phyloP scores from a whole-genome alignment of 768 basidiomycete species.

The Lentinula sp. region DNA sequence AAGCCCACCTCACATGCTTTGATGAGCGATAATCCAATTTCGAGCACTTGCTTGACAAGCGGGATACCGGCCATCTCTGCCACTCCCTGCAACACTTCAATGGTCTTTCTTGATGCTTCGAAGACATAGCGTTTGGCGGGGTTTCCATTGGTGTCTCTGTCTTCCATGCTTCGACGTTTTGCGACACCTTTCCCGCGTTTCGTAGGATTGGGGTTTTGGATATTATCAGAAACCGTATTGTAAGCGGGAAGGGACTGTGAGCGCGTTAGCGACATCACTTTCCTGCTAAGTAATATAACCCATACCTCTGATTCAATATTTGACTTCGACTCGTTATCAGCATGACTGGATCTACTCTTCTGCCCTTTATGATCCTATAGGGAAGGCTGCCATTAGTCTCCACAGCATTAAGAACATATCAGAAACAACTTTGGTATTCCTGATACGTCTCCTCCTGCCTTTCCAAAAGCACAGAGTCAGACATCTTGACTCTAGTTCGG shows the following conservation, averaged over 20 bases:
- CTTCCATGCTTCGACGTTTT: too few species aligned
- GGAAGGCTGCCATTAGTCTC: too few species aligned
- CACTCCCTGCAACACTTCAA: too few species aligned
- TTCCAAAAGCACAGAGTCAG: neutral
- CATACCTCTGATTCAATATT: neutral
- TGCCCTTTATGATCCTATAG: neutral
- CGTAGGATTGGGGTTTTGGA: too few species aligned
- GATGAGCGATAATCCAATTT: neutral
- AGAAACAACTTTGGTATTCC: too few species aligned
- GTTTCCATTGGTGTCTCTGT: too few species aligned
- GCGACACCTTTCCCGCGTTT: too few species aligned
- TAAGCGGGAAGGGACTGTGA: neutral
- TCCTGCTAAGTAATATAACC: neutral
- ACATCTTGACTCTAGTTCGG: neutral
- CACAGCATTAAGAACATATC: too few species aligned
- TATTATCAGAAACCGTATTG: too few species aligned
- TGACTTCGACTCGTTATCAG: neutral
- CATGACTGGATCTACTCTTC: neutral
- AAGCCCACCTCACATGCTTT: neutral
- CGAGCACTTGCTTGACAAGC: neutral
- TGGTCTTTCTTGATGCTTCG: too few species aligned
- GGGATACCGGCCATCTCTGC: neutral
- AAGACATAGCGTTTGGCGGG: too few species aligned
- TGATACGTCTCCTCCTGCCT: neutral
- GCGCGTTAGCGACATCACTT: neutral